Evolutionary conservation across 2,329 filamentous ascomycete genomes (phyloP).

Genomic region (Aureobasidium namibiae): DNA sequence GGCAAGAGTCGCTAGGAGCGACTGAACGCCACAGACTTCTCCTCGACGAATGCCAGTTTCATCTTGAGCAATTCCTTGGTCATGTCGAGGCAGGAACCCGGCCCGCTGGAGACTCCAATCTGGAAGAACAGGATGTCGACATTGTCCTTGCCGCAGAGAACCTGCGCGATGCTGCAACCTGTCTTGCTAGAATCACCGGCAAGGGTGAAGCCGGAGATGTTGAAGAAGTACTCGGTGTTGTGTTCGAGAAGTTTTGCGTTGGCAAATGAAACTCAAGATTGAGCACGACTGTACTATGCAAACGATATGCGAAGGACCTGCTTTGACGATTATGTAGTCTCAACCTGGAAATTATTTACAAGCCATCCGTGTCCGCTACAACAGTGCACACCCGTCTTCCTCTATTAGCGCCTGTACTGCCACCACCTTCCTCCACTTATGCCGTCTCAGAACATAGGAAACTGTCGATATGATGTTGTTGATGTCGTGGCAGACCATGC

Average conservation of each 20-base stretch:
- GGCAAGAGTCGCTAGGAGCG: constrained; percentile 80
- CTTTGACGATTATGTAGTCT: no score
- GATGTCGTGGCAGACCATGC: not conserved
- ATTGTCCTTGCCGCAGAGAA: constrained; percentile 87
- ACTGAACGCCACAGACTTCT: constrained; percentile 83
- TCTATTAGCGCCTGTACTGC: not conserved
- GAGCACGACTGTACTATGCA: not conserved
- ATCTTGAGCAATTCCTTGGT: constrained; percentile 65
- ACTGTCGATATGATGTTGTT: not conserved
- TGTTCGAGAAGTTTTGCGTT: constrained; percentile 75
- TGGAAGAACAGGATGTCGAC: constrained; percentile 51
- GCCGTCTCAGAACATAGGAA: not conserved
- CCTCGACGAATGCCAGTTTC: constrained; percentile 60
- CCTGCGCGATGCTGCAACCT: constrained; percentile 69
- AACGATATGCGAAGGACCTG: not conserved
- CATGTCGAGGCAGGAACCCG: constrained; percentile 36
- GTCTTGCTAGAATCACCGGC: constrained; percentile 80
- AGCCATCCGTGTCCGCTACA: not conserved
- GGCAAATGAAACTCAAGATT: constrained; percentile 25
- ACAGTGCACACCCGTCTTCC: no score
- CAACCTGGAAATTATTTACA: no score
- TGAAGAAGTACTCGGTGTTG: constrained; percentile 89
- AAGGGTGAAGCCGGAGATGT: constrained; percentile 79
- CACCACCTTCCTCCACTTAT: not conserved
- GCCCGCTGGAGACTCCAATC: constrained; percentile 9